Evolutionary conservation across 2,329 filamentous ascomycete species (phyloP), one percentile per base, ranked within the genome.

Genomic region (Xylaria arbuscula): DNA sequence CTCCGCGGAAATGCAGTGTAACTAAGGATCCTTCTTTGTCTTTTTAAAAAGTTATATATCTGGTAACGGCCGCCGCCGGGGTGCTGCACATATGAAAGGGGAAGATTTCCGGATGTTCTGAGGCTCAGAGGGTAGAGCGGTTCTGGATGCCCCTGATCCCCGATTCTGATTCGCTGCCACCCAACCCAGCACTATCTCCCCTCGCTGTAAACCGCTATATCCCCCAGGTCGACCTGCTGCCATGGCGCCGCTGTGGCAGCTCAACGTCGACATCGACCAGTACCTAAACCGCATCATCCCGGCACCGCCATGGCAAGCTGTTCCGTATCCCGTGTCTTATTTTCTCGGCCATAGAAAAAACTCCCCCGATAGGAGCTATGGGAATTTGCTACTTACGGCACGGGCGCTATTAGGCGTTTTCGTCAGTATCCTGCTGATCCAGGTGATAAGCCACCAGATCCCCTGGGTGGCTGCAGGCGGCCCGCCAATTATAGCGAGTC

Each of bases 211-310:
- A 24, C 34, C n/a, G 56, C 32, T 28, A 22, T 55, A 13, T 32
- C 4, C 28, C 36, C 28, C 28, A 3, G 28, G 28, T 28, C 22
- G 17, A 53, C 9, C 22, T 13, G 4, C 2, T 7, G 17, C 32
- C 22, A 69, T 71, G 70, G 51, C 68, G 60, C 60, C 72, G 34
- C 57, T 69, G 32, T 68, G 45, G 58, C 68, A 74, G 40, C 86
- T 84, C 81, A 84, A 90, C 75, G 89, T 97, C 80, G 88, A 96
- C 80, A 87, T 97, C 71, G 94, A 97, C 83, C 81, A 80, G n/a
- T 88, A 90, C 77, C 78, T 97, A 59, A 93, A 95, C 77, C 91
- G 86, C 2, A 84, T 89, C 68, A 76, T 97, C 28, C 92, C 92
- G 9, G 82, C 86, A 15, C 90, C 91, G 48, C 88, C 87, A 73